Evolutionary conservation across 768 basidiomycete genomes (phyloP).

Genomic region (Coprinopsis strossmayeri): DNA sequence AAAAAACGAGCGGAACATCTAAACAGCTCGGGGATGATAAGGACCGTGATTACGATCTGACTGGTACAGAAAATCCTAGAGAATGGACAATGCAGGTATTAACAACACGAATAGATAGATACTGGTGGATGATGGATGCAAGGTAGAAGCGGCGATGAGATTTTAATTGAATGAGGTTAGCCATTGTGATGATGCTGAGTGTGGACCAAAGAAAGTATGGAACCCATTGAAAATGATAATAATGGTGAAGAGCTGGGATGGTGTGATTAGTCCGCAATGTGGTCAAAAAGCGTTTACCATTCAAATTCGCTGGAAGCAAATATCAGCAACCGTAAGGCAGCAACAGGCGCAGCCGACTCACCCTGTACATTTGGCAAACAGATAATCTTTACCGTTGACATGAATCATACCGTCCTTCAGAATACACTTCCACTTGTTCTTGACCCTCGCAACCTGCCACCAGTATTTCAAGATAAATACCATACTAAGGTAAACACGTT

Average conservation of each 20-base stretch:
- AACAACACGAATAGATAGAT: slow-evolving; percentile 4
- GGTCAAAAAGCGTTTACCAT: slow-evolving; percentile 24
- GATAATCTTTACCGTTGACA: slow-evolving; percentile 94
- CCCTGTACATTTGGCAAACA: slow-evolving; percentile 97
- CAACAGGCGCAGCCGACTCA: slow-evolving; percentile 24
- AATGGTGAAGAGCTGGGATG: neutral
- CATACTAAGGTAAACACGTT: slow-evolving; percentile 1
- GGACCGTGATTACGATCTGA: neutral
- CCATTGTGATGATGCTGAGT: neutral
- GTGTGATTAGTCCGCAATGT: neutral
- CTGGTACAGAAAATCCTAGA: neutral
- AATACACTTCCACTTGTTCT: slow-evolving; percentile 99
- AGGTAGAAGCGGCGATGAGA: slow-evolving; percentile 1
- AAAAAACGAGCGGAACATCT: neutral
- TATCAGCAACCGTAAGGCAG: slow-evolving; percentile 3
- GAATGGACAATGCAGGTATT: neutral
- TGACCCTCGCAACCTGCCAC: slow-evolving; percentile 89
- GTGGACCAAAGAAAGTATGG: neutral
- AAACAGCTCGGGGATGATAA: no score
- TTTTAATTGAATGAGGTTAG: neutral
- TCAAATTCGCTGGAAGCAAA: slow-evolving; percentile 30
- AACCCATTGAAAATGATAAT: neutral
- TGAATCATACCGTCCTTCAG: slow-evolving; percentile 98
- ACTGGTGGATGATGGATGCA: neutral
- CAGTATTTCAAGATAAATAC: neutral